Conservation (phyloP, 1,284 basidiomycete genomes). For the Hemileia vastatrix region DNA sequence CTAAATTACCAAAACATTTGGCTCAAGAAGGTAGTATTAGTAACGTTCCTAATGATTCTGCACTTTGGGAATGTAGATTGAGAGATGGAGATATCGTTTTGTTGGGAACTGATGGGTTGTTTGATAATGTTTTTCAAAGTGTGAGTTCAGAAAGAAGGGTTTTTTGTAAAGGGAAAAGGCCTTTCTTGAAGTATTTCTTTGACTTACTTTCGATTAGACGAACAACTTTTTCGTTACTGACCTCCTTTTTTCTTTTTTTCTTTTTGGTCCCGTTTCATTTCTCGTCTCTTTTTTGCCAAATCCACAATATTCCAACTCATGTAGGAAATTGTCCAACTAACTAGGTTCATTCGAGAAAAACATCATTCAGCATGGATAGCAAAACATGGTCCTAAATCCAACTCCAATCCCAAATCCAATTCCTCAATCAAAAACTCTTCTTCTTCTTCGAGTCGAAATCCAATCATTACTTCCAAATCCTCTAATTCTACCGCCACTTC, state of each 20-base stretch:
- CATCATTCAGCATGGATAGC: constrained; percentile 30
- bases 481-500: neutral
- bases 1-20: constrained; percentile 35
- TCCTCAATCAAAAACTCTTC: constrained; percentile 6
- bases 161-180: too few species aligned
- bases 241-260: too few species aligned
- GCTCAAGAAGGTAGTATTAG: constrained; percentile 31
- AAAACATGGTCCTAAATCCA: constrained; percentile 1
- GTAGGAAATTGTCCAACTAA: neutral
- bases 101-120: constrained; percentile 67
- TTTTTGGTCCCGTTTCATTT: too few species aligned
- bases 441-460: constrained; percentile 20
- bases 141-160: constrained; percentile 48
- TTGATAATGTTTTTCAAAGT: constrained; percentile 69
- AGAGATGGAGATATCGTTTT: constrained; percentile 41
- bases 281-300: too few species aligned
- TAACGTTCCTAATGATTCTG: constrained; percentile 35
- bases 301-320: too few species aligned
- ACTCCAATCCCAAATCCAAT: too few species aligned
- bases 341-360: constrained; percentile 36
- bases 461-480: constrained; percentile 23
- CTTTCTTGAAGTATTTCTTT: too few species aligned
- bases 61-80: too few species aligned
- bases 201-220: too few species aligned
- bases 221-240: too few species aligned